These are phyloP conservation scores for Euphorbia peplus DNA, from an alignment of 345 rosid species.

Conservation along the genomic window DNA sequence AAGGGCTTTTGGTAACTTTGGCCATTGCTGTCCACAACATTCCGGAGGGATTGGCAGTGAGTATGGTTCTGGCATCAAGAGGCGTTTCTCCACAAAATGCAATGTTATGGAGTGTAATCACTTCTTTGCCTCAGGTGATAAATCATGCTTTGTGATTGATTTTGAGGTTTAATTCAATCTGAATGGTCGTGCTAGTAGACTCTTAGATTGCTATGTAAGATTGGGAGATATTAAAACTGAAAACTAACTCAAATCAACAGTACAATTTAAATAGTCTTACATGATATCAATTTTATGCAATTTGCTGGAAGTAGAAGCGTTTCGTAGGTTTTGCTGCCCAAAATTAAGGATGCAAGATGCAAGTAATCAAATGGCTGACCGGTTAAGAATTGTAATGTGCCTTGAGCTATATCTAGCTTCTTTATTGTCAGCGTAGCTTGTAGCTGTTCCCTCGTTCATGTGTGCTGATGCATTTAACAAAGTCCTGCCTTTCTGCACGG, in stretches of 20 bases:
- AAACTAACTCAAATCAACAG: neutral
- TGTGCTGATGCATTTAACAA: slow-evolving; percentile 97
- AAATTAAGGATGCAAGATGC: neutral
- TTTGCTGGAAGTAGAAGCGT: neutral
- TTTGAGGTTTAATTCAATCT: neutral
- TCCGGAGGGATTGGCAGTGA: slow-evolving; percentile 97
- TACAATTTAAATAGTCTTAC: neutral
- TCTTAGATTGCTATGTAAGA: neutral
- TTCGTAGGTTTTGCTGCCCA: neutral
- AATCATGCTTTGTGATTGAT: neutral
- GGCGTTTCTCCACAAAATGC: slow-evolving; percentile 99
- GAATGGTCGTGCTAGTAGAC: neutral
- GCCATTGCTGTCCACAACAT: slow-evolving; percentile 99
- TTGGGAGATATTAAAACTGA: neutral
- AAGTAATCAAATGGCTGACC: neutral
- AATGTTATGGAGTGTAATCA: slow-evolving; percentile 97
- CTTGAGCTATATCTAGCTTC: slow-evolving; percentile 1
- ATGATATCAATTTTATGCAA: neutral
- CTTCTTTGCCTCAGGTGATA: slow-evolving; percentile 94
- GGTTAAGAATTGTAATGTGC: neutral
- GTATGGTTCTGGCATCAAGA: slow-evolving; percentile 97
- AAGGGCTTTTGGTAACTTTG: slow-evolving; percentile 95
- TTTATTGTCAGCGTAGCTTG: slow-evolving; percentile 28
- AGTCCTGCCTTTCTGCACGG: slow-evolving; percentile 95
- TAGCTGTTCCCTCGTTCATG: slow-evolving; percentile 95